Evolutionary conservation across 108 stramenopile species (phyloP), one percentile per base, ranked within the genome.

Genomic region (Cylindrotheca fusiformis): DNA sequence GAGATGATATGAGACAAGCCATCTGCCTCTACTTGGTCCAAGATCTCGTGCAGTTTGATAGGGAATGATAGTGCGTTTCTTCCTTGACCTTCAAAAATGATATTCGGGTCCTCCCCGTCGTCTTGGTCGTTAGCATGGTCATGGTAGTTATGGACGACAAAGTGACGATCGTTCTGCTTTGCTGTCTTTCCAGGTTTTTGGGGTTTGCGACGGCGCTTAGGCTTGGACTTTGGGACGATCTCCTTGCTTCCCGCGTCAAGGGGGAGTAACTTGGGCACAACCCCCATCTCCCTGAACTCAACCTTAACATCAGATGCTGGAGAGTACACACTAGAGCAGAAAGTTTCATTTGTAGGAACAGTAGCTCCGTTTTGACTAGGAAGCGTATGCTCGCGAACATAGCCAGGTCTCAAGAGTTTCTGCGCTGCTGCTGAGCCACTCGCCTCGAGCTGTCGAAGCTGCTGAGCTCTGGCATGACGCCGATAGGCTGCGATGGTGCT

Each of bases 131-230:
- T 48, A 26, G 84, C 63, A 20, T 80, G 80, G 57, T 88, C 87
- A 57, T 83, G 83, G 68, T 88, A 88, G 48, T 83, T 77, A 68
- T 88, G 87, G 23, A 79, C 57, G 47, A 88, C 83, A 58, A 85
- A 88, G 58, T 83, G 87, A 18, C 88, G 82, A 20, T 77, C 78
- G 45, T 84, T 74, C 33, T 72, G 59, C 55, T 81, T 84, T 48
- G 88, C 88, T 2, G 88, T 89, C 65, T 80, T 81, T 26, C 87
- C 87, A 20, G 87, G 82, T 53, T 80, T 84, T 50, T 88, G 83
- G 18, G 87, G 79, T 61, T 68, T 77, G 41, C 81, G 75, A 22
- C 73, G 76, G 22, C 87, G 81, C 36, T 80, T 86, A 1, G 74
- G 68, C 24, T 63, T 63, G 36, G 36, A 14, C 36, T 41, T 41